Evolutionary conservation across 768 basidiomycete species (phyloP), one percentile per base, ranked within the genome.

Genomic region (Boletus huronensis): DNA sequence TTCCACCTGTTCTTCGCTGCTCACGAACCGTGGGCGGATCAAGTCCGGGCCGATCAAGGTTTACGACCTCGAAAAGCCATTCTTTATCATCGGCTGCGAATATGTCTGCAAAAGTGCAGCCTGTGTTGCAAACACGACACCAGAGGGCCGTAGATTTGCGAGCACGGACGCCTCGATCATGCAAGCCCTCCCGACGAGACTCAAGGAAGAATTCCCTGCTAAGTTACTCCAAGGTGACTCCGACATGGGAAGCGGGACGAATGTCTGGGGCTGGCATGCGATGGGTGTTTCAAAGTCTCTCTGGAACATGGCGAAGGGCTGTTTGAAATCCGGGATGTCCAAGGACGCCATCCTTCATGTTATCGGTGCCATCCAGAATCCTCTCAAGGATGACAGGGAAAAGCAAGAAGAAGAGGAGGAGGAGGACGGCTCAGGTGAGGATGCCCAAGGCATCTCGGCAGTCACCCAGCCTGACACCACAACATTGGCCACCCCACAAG

Each of bases 81-180:
- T 91, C 72, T 91, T 87, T 65, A 79, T 92, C 67, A 88, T 92
- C 34, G 90, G 87, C n/a, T 89, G 88, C 64, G 85, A 88, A 65
- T 92, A 92, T 55, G 75, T 77, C 5, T 92, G 90, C 65, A 77
- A 77, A 47, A 82, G 77, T 28, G 39, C 70, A 1, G 40, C 71
- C 21, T 90, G 87, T 64, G 55, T 74, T 26, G 65, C 76, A 28
- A 66, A 74, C 31, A 64, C 73, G 26, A 64, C 72, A 8, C 54
- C 76, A 3, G 84, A 86, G 31, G 84, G 84, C 4, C 80, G 87
- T 29, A 82, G 75, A 58, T 90, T 82, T 59, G 83, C 87, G 0
- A 85, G 84, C 64, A 89, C 85, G 0, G 89, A 91, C 61, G 75
- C 80, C 3, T 82, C 83, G 13, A 85, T 91, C 64, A 76, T 89